Evolutionary conservation across 306 rosid species (phyloP).

Genomic region (Casuarina equisetifolia): DNA sequence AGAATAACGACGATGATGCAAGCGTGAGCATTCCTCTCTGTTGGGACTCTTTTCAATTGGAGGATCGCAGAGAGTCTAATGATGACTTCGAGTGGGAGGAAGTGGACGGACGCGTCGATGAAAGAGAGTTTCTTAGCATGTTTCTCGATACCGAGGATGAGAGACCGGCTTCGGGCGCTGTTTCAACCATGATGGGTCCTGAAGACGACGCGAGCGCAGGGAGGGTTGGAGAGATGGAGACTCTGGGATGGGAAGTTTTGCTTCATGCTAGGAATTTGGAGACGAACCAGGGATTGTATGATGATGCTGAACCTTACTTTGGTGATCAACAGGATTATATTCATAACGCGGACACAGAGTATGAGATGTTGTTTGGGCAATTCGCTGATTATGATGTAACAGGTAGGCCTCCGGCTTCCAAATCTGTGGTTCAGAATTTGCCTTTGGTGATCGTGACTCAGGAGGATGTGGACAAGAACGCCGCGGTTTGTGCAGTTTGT

Average conservation of each 20-base stretch:
- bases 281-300: slow-evolving; percentile 38
- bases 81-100: slow-evolving; percentile 95
- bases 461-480: slow-evolving; percentile 47
- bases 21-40: slow-evolving; percentile 49
- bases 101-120: slow-evolving; percentile 60
- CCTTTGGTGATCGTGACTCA: slow-evolving; percentile 42
- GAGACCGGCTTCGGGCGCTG: slow-evolving; percentile 25
- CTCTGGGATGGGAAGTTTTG: slow-evolving; percentile 76
- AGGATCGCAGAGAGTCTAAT: slow-evolving; percentile 47
- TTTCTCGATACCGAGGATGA: slow-evolving; percentile 41
- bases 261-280: slow-evolving; percentile 42
- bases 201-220: slow-evolving; percentile 35
- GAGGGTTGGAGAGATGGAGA: slow-evolving; percentile 38
- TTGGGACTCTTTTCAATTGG: slow-evolving; percentile 73
- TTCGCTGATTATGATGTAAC: slow-evolving; percentile 51
- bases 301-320: slow-evolving; percentile 40
- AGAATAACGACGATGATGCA: slow-evolving; percentile 42
- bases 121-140: slow-evolving; percentile 57
- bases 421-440: slow-evolving; percentile 46
- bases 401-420: slow-evolving; percentile 69
- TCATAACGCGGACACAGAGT: slow-evolving; percentile 58
- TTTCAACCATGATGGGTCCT: slow-evolving; percentile 15
- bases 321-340: slow-evolving; percentile 63
- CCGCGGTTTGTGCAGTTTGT: slow-evolving; percentile 68
- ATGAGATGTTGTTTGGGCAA: slow-evolving; percentile 78